phyloP scores from a whole-genome alignment of 805 yeast species.

The Blastobotrys robertii region DNA sequence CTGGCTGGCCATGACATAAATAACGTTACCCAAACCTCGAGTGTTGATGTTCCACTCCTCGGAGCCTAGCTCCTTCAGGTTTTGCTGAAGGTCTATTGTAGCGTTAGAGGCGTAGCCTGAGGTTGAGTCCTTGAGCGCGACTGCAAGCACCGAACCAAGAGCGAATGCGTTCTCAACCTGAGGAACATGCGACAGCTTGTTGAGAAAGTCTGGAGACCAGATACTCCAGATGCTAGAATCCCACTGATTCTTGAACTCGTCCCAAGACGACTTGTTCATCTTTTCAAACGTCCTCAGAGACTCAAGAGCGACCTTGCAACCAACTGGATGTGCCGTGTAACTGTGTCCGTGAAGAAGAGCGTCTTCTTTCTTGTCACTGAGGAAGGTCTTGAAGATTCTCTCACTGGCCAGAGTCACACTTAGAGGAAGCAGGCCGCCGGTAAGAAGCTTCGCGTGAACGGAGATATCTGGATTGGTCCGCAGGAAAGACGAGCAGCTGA shows the following conservation, averaged over 20 bases:
- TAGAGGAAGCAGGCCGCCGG: constrained; percentile 21
- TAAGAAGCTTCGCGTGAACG: constrained; percentile 20
- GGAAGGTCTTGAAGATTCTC: constrained; percentile 16
- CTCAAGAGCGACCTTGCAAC: constrained; percentile 17
- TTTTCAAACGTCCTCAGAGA: constrained; percentile 10
- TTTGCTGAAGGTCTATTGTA: constrained; percentile 6
- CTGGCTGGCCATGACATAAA: constrained; percentile 17
- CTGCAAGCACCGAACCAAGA: constrained; percentile 17
- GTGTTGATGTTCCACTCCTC: constrained; percentile 17
- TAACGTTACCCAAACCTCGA: constrained; percentile 19
- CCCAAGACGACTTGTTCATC: constrained; percentile 9
- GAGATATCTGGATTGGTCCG: constrained; percentile 18
- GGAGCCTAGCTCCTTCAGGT: constrained; percentile 1
- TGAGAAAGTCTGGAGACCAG: constrained; percentile 16
- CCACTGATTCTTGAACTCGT: constrained; percentile 6
- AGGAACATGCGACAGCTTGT: constrained; percentile 8
- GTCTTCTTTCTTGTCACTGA: constrained; percentile 16
- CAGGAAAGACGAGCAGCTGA: constrained; percentile 12
- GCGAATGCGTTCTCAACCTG: constrained; percentile 14
- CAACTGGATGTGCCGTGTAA: constrained; percentile 22
- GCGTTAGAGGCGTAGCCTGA: constrained; percentile 17
- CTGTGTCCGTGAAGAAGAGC: constrained; percentile 22
- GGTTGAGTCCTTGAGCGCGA: constrained; percentile 12
- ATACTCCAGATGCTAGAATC: constrained; percentile 8
- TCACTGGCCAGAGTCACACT: constrained; percentile 18